Evolutionary conservation across 805 yeast species (phyloP).

Genomic region (Hanseniaspora taiwanica): DNA sequence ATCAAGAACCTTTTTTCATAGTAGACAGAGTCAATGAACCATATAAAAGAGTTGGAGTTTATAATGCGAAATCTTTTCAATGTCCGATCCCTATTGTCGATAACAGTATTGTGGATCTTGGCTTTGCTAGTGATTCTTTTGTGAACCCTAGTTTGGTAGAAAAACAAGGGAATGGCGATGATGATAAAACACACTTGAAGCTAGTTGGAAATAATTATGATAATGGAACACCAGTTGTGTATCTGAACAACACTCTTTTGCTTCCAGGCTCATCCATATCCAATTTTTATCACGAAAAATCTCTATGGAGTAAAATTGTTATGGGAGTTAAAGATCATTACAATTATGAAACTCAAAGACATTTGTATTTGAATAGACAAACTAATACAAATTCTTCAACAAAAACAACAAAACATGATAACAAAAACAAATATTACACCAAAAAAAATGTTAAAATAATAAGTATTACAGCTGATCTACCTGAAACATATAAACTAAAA

Average conservation of each 20-base stretch:
- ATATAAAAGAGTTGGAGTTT: neutral
- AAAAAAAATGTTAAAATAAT: constrained; percentile 6
- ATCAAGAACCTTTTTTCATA: neutral
- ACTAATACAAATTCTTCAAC: constrained; percentile 1
- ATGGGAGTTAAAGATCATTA: constrained; percentile 26
- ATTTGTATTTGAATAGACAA: constrained; percentile 23
- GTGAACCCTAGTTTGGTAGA: too few relatives aligned
- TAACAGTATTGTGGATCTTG: neutral
- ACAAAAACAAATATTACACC: neutral
- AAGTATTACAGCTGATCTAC: constrained; percentile 18
- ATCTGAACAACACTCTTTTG: constrained; percentile 17
- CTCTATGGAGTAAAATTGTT: constrained; percentile 23
- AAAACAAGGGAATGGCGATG: too few relatives aligned
- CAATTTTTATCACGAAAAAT: constrained; percentile 20
- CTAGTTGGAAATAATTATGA: neutral
- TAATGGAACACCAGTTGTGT: constrained; percentile 4
- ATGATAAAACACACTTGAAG: too few relatives aligned
- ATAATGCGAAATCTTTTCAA: neutral
- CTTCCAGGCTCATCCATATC: constrained; percentile 19
- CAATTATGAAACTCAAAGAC: constrained; percentile 24
- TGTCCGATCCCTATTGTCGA: neutral
- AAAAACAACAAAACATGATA: neutral
- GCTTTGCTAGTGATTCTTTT: too few relatives aligned
- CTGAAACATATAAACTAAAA: constrained; percentile 14
- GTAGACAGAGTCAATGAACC: neutral